Percentiles rank a stretch among this genome's conserved stretches.
Evolutionary conservation across 331 rosid genomes (phyloP).

Genomic region (Arachis monticola): DNA sequence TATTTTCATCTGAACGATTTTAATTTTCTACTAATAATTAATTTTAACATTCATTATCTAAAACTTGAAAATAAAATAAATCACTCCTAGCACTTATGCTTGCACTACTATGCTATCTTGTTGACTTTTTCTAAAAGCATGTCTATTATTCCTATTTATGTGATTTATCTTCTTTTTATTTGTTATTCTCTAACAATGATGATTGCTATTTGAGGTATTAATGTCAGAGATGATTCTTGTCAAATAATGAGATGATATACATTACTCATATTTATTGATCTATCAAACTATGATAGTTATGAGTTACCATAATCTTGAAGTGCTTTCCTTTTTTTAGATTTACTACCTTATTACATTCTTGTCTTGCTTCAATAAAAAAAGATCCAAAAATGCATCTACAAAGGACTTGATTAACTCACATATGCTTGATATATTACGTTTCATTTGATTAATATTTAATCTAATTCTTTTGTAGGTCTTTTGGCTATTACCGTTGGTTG

Average conservation of each 20-base stretch:
- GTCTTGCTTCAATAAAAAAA: constrained; percentile 70
- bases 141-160: constrained; percentile 12
- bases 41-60: too few species aligned
- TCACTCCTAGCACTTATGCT: not conserved
- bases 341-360: constrained; percentile 80
- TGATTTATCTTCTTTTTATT: not conserved
- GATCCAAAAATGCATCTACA: constrained; percentile 70
- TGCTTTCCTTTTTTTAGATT: constrained; percentile 51
- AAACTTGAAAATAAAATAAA: too few species aligned
- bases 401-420: constrained; percentile 44
- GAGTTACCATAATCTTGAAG: constrained; percentile 13
- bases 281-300: constrained; percentile 2
- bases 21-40: too few species aligned
- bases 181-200: constrained; percentile 24
- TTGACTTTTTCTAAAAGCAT: not conserved
- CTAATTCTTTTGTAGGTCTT: constrained; percentile 55
- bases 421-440: constrained; percentile 1
- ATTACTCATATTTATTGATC: constrained; percentile 4
- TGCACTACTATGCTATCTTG: not conserved
- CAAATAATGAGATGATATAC: constrained; percentile 1
- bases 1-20: too few species aligned
- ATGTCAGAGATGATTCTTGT: not conserved
- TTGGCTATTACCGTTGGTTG: constrained; percentile 77
- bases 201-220: constrained; percentile 4
- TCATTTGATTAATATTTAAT: constrained; percentile 28